Conservation (phyloP, 2,329 filamentous ascomycete genomes). For the Hypoxylon sp. region DNA sequence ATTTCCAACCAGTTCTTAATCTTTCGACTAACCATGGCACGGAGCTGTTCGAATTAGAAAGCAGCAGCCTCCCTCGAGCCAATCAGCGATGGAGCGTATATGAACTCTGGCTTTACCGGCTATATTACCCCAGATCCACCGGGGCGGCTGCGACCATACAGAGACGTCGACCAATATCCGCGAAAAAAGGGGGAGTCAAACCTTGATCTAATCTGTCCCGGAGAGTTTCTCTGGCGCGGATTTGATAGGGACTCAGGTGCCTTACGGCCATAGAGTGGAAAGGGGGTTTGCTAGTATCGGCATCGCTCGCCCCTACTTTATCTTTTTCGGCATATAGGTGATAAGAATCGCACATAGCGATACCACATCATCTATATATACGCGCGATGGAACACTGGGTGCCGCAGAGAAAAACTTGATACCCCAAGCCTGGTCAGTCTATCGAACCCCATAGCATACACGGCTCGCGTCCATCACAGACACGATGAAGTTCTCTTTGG, state of each 20-base stretch:
- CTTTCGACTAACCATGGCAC: constrained; percentile 17
- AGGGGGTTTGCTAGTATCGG: constrained; percentile 26
- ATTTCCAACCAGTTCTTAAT: constrained; percentile 26
- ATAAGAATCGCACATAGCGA: constrained; percentile 4
- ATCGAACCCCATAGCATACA: constrained; percentile 15
- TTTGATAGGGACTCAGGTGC: constrained; percentile 6
- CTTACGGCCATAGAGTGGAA: constrained; percentile 20
- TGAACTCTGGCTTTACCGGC: constrained; percentile 41
- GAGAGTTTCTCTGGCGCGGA: constrained; percentile 18
- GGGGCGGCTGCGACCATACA: constrained; percentile 22
- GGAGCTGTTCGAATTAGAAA: constrained; percentile 23
- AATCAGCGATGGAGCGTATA: constrained; percentile 27
- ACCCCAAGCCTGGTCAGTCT: constrained; percentile 15
- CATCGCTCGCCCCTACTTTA: constrained; percentile 26
- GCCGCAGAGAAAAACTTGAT: constrained; percentile 9
- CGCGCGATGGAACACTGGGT: constrained; percentile 21
- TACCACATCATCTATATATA: constrained; percentile 33
- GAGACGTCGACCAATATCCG: constrained; percentile 27
- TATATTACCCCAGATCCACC: constrained; percentile 42
- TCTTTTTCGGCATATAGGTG: constrained; percentile 36
- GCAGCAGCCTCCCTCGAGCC: constrained; percentile 12
- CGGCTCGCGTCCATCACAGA: constrained; percentile 10
- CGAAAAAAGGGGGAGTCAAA: constrained; percentile 7
- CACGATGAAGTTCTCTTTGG: constrained; percentile 55
- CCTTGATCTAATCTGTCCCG: constrained; percentile 27